Percentiles rank a stretch among this genome's conserved stretches.
Conservation (phyloP, 2,329 filamentous ascomycete species). For the Aureobasidium sp. region DNA sequence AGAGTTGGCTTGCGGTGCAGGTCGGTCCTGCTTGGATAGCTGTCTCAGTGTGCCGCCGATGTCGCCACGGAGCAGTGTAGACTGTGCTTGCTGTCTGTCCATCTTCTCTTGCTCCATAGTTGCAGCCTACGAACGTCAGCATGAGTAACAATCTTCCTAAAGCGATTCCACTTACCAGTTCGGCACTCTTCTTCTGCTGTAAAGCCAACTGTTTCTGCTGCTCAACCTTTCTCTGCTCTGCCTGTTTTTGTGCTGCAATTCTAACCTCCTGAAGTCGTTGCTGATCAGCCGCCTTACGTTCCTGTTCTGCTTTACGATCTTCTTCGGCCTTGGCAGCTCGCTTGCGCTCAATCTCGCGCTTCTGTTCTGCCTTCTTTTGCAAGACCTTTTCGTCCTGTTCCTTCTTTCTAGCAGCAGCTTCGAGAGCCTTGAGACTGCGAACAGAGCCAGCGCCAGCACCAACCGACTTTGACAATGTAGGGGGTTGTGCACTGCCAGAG, state of each 20-base stretch:
- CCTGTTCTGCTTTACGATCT: conserved; percentile 30
- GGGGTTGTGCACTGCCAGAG: conserved; percentile 13
- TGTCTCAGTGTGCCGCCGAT: conserved; percentile 43
- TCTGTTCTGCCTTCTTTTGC: conserved; percentile 70
- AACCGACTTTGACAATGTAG: neutral
- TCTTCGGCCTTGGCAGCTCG: conserved; percentile 61
- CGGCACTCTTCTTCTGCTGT: conserved; percentile 13
- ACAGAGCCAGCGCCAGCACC: conserved; percentile 16
- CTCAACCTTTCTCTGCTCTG: conserved; percentile 23
- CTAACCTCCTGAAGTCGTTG: conserved; percentile 28
- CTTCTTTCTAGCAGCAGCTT: conserved; percentile 70
- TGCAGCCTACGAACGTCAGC: conserved; percentile 18
- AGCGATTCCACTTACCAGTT: neutral
- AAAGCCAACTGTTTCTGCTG: conserved; percentile 48
- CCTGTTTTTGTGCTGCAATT: conserved; percentile 29
- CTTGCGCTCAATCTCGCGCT: conserved; percentile 72
- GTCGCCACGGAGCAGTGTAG: conserved; percentile 36
- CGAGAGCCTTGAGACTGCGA: conserved; percentile 44
- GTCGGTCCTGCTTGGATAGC: conserved; percentile 48
- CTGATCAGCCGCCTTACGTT: conserved; percentile 31
- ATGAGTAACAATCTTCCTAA: neutral
- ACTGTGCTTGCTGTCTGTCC: conserved; percentile 20
- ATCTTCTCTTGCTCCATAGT: conserved; percentile 25
- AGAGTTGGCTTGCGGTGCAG: conserved; percentile 54
- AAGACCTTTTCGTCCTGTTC: conserved; percentile 76